Evolutionary conservation across 495 filamentous ascomycete genomes (phyloP), one percentile per base, ranked within the genome.

Genomic region (Penicilliopsis zonata): DNA sequence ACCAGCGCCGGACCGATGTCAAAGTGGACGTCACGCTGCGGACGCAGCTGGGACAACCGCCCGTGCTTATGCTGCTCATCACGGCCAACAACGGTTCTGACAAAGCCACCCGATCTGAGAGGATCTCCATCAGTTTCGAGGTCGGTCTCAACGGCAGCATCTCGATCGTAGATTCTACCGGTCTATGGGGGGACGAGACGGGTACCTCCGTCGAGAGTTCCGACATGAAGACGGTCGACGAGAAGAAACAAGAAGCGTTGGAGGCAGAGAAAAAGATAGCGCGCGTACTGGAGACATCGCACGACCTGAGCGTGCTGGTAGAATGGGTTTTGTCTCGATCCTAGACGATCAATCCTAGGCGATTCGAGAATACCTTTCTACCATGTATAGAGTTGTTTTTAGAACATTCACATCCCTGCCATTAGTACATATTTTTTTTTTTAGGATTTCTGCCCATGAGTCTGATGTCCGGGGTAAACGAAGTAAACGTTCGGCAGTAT

Each of bases 131-230:
- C 15, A 52, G 53, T 31, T 61, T 86, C 18, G 72, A 76, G 41
- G 65, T 85, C 15, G 68, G 69, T 12, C 53, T 70, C 23, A 78
- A 80, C 40, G 80, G 74, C 1, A 59, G 56, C 2, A 62, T 85
- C 10, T 51, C 59, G 1, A 53, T 66, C 3, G 46, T 61, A 17
- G 53, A 65, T 13, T 46, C 55, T 7, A 35, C 56, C 12, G 57
- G 59, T 7, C 33, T 54, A 24, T 33, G 38, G 18, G 46, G 47
- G 24, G 42, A 44, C 2, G 46, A 52, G 4, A 33, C 22, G 5
- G 33, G 44, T 38, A 40, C 48, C 46, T 28, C 37, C 29, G 28
- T 30, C 38, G n/a, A 28, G 18, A 39, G 13, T 5, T 5, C 28
- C 12, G 28, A 14, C 9, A 18, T 32, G 28, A 34, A 28, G 15